A percentile compares a stretch with the other conserved stretches of the same genome.
Evolutionary conservation across 495 filamentous ascomycete genomes (phyloP).

Genomic region (Penicillium coprophilum): DNA sequence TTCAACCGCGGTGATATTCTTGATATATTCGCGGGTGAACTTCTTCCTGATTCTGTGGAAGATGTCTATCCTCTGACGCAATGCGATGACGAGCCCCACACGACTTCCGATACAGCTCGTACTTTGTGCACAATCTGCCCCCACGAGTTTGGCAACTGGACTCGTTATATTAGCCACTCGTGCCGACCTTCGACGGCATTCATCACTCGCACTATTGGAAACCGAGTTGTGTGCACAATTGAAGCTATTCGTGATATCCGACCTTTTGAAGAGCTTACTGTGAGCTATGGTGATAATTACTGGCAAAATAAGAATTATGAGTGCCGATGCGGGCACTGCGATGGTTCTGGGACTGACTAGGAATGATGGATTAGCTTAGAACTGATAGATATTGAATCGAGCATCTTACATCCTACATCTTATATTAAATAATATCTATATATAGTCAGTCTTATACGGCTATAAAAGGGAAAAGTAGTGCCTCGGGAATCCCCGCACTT

Average conservation of each 20-base stretch:
- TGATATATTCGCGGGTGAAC: conserved; percentile 33
- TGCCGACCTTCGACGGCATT: conserved; percentile 55
- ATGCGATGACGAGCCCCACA: conserved; percentile 6
- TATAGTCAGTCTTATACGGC: no score
- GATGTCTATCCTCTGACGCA: conserved; percentile 4
- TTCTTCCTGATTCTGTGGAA: conserved; percentile 9
- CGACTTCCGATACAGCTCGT: not conserved
- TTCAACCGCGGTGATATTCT: conserved; percentile 29
- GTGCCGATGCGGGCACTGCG: conserved; percentile 24
- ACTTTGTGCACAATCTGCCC: not conserved
- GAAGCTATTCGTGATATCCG: conserved; percentile 27
- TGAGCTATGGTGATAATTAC: conserved; percentile 34
- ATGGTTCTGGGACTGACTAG: not conserved
- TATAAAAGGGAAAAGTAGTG: not conserved
- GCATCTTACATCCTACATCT: no score
- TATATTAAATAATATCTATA: no score
- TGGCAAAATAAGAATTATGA: conserved; percentile 11
- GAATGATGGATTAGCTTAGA: not conserved
- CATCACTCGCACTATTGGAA: conserved; percentile 21
- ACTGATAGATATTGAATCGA: not conserved
- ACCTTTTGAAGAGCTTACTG: conserved; percentile 36
- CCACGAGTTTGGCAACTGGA: conserved; percentile 45
- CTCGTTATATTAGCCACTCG: conserved; percentile 73
- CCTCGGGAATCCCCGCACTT: conserved; percentile 11
- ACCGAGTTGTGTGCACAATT: conserved; percentile 21